Conservation (phyloP, 2,329 filamentous ascomycete species). For the Fonsecaea nubica region DNA sequence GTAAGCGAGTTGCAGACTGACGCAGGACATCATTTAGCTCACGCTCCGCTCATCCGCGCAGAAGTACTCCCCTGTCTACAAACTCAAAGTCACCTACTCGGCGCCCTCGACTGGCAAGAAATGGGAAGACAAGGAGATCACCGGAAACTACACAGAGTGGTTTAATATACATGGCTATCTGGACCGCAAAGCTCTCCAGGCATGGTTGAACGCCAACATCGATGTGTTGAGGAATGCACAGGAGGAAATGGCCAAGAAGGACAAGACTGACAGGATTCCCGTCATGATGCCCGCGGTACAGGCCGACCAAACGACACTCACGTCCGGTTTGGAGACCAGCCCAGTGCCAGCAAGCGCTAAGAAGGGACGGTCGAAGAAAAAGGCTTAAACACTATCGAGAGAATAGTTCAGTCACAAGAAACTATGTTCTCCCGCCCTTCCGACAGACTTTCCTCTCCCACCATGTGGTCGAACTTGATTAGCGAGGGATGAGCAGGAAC, state of each 20-base stretch:
- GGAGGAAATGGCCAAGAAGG: conserved; percentile 23
- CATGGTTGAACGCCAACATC: conserved; percentile 66
- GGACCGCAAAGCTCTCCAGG: conserved; percentile 65
- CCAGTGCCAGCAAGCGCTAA: conserved; percentile 20
- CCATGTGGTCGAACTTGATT: background rate
- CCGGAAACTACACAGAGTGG: conserved; percentile 66
- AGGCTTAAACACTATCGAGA: conserved; percentile 14
- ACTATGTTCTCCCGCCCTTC: background rate
- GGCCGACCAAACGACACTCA: conserved; percentile 8
- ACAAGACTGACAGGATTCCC: conserved; percentile 17
- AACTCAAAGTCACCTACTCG: conserved; percentile 66
- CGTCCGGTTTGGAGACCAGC: conserved; percentile 21
- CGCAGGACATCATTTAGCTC: conserved; percentile 59
- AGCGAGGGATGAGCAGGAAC: background rate
- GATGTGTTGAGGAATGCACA: conserved; percentile 60
- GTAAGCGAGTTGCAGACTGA: background rate
- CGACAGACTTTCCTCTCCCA: background rate
- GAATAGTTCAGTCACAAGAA: background rate
- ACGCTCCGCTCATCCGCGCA: conserved; percentile 73
- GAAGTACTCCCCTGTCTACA: conserved; percentile 83
- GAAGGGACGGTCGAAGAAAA: conserved; percentile 33
- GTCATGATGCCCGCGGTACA: conserved; percentile 5
- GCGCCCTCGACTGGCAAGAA: conserved; percentile 48
- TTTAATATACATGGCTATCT: conserved; percentile 65
- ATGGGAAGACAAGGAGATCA: conserved; percentile 56